phyloP scores from a whole-genome alignment of 768 basidiomycete genomes.

The Phanerodontia chrysosporium region DNA sequence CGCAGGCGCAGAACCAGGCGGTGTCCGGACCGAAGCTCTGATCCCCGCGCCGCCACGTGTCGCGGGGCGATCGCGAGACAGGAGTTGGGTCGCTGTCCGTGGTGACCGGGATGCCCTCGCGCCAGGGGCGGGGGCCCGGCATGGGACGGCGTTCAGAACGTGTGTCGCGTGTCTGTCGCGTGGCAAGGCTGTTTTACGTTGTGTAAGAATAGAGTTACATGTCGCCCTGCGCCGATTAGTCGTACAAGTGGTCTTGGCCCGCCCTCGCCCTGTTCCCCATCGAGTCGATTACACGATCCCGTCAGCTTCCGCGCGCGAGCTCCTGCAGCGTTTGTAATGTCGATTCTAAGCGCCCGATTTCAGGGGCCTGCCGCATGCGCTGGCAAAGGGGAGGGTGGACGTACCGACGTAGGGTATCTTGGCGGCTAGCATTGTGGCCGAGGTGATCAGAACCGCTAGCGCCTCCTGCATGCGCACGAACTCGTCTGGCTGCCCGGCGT shows the following conservation, averaged over 20 bases:
- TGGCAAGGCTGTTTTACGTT: background rate
- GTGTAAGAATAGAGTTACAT: background rate
- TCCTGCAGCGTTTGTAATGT: background rate
- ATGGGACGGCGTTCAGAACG: too few species aligned
- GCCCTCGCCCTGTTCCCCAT: background rate
- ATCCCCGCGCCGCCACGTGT: background rate
- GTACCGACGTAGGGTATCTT: background rate
- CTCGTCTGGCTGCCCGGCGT: background rate
- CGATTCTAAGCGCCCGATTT: background rate
- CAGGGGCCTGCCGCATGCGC: background rate
- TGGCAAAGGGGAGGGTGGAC: background rate
- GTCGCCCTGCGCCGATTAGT: too few species aligned
- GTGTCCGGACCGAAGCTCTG: conserved; percentile 1
- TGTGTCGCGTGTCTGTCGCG: background rate
- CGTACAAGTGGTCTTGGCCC: background rate
- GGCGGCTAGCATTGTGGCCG: background rate
- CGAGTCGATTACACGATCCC: too few species aligned
- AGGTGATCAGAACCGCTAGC: background rate
- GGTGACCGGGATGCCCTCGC: background rate
- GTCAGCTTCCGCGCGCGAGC: background rate
- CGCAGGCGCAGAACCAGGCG: background rate
- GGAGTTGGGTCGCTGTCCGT: background rate
- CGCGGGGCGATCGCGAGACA: background rate
- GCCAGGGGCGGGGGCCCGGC: too few species aligned
- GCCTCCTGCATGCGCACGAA: background rate